Conservation (phyloP, 2,329 filamentous ascomycete genomes). For the Fusarium neocosmosporiellum region DNA sequence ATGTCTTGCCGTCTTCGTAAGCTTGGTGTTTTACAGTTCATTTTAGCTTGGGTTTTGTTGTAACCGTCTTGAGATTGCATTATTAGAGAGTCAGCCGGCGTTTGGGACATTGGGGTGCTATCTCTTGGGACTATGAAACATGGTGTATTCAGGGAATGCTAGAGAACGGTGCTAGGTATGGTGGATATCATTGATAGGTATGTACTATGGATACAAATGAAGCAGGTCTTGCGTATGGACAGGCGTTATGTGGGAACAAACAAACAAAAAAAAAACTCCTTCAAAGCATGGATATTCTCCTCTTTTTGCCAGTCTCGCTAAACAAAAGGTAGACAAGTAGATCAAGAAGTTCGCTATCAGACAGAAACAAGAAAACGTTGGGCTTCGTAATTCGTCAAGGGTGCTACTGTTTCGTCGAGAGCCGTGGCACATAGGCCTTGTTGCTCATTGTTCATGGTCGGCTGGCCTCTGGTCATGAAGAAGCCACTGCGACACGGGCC, state of each 20-base stretch:
- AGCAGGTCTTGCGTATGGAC: conserved; percentile 28
- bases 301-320: conserved; percentile 28
- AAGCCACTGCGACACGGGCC: conserved; percentile 54
- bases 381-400: conserved; percentile 39
- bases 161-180: conserved; percentile 14
- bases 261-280: conserved; percentile 6
- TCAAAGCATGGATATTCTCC: conserved; percentile 13
- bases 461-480: conserved; percentile 18
- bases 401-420: conserved; percentile 15
- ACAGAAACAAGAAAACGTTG: conserved; percentile 32
- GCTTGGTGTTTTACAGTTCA: conserved; percentile 2
- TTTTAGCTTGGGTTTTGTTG: background rate
- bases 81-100: conserved; percentile 6
- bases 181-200: conserved; percentile 30
- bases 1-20: background rate
- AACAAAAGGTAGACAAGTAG: conserved; percentile 3
- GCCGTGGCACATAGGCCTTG: background rate
- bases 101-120: conserved; percentile 4
- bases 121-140: background rate
- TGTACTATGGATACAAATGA: conserved; percentile 33
- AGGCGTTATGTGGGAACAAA: conserved; percentile 19
- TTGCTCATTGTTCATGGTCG: background rate
- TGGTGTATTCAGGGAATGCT: conserved; percentile 9
- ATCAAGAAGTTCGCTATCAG: conserved; percentile 22
- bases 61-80: conserved; percentile 6